Evolutionary conservation across 1,284 basidiomycete genomes (phyloP).

Genomic region (Sporisorium iseilematis-ciliati): DNA sequence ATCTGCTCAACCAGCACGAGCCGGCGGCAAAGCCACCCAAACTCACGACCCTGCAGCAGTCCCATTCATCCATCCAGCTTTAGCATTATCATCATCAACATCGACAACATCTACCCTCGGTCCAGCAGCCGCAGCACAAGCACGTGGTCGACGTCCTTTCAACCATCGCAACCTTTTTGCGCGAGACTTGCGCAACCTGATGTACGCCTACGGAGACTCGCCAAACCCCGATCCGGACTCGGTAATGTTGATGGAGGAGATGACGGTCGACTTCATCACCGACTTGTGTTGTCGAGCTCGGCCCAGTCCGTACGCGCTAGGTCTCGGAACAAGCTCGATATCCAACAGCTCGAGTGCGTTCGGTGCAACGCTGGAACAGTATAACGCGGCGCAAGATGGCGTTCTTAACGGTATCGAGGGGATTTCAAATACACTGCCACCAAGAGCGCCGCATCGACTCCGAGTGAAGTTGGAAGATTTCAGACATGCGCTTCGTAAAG

Average conservation of each 20-base stretch:
- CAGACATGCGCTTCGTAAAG: constrained; percentile 65
- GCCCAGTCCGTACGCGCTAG: constrained; percentile 56
- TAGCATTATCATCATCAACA: constrained; percentile 26
- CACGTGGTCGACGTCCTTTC: constrained; percentile 52
- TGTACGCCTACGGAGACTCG: constrained; percentile 96
- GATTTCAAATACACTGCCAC: constrained; percentile 27
- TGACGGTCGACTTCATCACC: constrained; percentile 88
- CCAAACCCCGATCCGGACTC: constrained; percentile 86
- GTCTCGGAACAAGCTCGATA: constrained; percentile 48
- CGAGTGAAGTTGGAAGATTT: constrained; percentile 68
- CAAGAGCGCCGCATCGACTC: constrained; percentile 51
- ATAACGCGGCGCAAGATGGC: constrained; percentile 20
- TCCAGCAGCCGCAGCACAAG: constrained; percentile 27
- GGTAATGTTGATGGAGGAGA: constrained; percentile 92
- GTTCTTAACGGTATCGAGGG: constrained; percentile 20
- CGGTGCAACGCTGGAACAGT: constrained; percentile 35
- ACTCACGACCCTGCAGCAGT: constrained; percentile 21
- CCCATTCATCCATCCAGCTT: constrained; percentile 49
- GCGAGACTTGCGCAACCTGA: constrained; percentile 77
- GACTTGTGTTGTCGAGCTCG: constrained; percentile 78
- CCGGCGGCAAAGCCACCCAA: constrained; percentile 20
- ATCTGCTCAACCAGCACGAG: constrained; percentile 20
- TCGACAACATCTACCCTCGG: constrained; percentile 22
- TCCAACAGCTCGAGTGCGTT: constrained; percentile 40
- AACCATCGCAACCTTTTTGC: constrained; percentile 60